A percentile compares a stretch with the other conserved stretches of the same genome.
Evolutionary conservation across 345 rosid genomes (phyloP).

Genomic region (Aquilaria sinensis): DNA sequence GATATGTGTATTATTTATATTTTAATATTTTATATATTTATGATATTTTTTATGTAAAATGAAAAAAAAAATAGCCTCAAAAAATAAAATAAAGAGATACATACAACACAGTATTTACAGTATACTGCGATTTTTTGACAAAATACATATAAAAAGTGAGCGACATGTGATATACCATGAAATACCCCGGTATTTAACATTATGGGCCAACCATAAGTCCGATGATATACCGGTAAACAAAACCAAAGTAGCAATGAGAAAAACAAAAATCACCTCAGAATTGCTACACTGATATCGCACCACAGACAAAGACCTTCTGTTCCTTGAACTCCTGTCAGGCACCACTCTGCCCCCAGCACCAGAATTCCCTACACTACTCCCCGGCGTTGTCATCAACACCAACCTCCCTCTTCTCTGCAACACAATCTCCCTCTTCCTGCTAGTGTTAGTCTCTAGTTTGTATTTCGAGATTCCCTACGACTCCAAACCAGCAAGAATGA

Average conservation of each 20-base stretch:
- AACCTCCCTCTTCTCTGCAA: slow-evolving; percentile 81
- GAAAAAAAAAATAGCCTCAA: too few relatives aligned
- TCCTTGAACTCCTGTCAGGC: slow-evolving; percentile 32
- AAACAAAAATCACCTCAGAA: slow-evolving; percentile 52
- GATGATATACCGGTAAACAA: not conserved
- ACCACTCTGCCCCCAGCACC: slow-evolving; percentile 22
- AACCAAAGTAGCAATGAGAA: not conserved
- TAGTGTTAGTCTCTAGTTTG: too few relatives aligned
- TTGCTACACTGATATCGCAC: slow-evolving; percentile 61
- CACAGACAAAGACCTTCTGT: slow-evolving; percentile 73
- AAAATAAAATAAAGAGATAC: too few relatives aligned
- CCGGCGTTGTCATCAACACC: slow-evolving; percentile 58
- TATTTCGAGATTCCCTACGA: too few relatives aligned
- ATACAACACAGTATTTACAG: too few relatives aligned
- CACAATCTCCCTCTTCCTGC: slow-evolving; percentile 7
- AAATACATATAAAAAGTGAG: too few relatives aligned
- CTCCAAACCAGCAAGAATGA: too few relatives aligned
- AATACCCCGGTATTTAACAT: not conserved
- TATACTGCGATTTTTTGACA: too few relatives aligned
- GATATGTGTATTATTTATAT: too few relatives aligned
- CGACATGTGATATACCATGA: too few relatives aligned
- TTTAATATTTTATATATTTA: too few relatives aligned
- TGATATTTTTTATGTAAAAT: too few relatives aligned
- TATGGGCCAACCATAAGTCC: not conserved
- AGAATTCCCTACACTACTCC: slow-evolving; percentile 22